Evolutionary conservation across 2,329 filamentous ascomycete genomes (phyloP), one percentile per base, ranked within the genome.

Genomic region (Diplodia mutila): DNA sequence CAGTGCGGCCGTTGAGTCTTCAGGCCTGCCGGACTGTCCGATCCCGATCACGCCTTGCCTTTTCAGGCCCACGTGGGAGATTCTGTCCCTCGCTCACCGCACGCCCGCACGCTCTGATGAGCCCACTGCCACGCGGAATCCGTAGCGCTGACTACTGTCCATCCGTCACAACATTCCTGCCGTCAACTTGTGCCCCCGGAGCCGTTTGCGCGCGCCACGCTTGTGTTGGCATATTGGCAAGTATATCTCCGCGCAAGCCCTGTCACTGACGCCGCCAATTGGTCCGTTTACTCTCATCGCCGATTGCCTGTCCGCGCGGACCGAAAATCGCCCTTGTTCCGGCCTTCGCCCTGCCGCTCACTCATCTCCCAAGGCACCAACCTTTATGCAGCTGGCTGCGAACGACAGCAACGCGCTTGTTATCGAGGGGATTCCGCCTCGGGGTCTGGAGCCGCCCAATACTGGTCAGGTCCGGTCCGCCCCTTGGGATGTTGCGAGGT

Each of bases 21-120:
- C 46, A 51, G 12, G 46, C 59, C 18, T 11, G 11, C 42, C 27
- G 32, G 18, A 49, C 9, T 25, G 29, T 34, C 59, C 59, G 59
- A 63, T 63, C 59, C 11, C 59, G 59, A 63, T 63, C 59, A 37
- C 59, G 46, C 59, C 59, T 51, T 37, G 7, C 59, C 27, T 5
- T 25, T 63, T 63, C 21, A 12, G 46, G 59, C 46, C 21, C 59
- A 63, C 46, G 29, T 51, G 59, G 46, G 23, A 51, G 39, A 25
- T 21, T 54, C 29, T 14, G 27, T 63, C 59, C 46, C 59, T 63
- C 49, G 29, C 59, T 37, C 59, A 27, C 59, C 32, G 37, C 54
- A 12, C 21, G 54, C 34, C 27, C 54, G 34, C 37, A 12, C 11
- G 14, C 25, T n/a, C 27, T 37, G 27, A n/a, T 46, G 25, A 16